phyloP scores from a whole-genome alignment of 2,329 filamentous ascomycete genomes.

The Aureobasidium musti region DNA sequence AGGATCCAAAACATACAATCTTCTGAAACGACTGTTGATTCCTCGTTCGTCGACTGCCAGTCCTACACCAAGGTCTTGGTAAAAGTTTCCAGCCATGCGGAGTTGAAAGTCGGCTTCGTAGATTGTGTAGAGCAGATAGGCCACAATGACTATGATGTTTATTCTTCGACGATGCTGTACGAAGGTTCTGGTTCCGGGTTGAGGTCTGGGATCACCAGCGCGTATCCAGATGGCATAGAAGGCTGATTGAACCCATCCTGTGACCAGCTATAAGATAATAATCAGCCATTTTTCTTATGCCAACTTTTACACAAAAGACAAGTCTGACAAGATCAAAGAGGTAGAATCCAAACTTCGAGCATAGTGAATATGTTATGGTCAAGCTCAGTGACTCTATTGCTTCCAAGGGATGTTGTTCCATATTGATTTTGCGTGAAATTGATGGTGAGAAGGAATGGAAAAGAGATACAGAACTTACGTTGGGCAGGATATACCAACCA shows the following conservation, averaged over 20 bases:
- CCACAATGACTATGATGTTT: conserved; percentile 75
- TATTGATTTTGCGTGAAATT: background rate
- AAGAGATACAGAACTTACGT: conserved; percentile 47
- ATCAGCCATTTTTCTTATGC: background rate
- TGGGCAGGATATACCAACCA: conserved; percentile 64
- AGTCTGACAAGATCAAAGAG: background rate
- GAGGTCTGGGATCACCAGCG: conserved; percentile 77
- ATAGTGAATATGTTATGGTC: background rate
- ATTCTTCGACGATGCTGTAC: conserved; percentile 76
- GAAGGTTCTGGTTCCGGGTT: conserved; percentile 67
- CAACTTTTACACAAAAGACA: background rate
- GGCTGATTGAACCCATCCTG: conserved; percentile 73
- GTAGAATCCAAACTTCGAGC: background rate
- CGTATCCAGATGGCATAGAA: conserved; percentile 89
- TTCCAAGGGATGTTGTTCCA: background rate
- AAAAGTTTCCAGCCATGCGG: conserved; percentile 71
- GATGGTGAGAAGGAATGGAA: background rate
- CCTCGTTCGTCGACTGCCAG: conserved; percentile 69
- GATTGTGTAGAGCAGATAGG: conserved; percentile 88
- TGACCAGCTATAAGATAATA: conserved; percentile 63
- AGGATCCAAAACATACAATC: conserved; percentile 51
- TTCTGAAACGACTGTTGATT: conserved; percentile 82
- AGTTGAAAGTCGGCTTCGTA: conserved; percentile 88
- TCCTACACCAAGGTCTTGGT: conserved; percentile 71
- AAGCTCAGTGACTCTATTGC: background rate